phyloP scores from a whole-genome alignment of 306 rosid genomes.

The Pachyrhizus erosus region DNA sequence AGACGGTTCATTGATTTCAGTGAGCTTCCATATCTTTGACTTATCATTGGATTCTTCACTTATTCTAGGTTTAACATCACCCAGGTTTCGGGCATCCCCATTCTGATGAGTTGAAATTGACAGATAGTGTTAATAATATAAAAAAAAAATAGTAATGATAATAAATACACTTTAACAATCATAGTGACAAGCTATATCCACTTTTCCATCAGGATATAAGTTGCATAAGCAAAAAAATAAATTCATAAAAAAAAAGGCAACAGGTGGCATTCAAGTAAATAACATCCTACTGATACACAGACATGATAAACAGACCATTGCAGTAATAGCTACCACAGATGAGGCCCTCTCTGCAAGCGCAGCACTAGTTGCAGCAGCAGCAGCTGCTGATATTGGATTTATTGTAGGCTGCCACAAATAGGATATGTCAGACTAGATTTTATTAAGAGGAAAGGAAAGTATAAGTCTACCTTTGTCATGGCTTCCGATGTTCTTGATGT shows the following conservation, averaged over 20 bases:
- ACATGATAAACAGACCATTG: slow-evolving; percentile 72
- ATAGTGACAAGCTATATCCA: not conserved
- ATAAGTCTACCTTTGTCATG: slow-evolving; percentile 72
- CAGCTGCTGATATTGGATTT: slow-evolving; percentile 76
- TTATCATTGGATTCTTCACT: slow-evolving; percentile 93
- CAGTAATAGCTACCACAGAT: slow-evolving; percentile 72
- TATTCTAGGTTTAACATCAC: slow-evolving; percentile 94
- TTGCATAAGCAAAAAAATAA: slow-evolving; percentile 18
- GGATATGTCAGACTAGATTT: slow-evolving; percentile 27
- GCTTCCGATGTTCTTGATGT: slow-evolving; percentile 82
- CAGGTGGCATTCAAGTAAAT: slow-evolving; percentile 1
- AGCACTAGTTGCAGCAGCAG: slow-evolving; percentile 65
- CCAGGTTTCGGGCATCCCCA: slow-evolving; percentile 86
- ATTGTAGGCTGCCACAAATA: slow-evolving; percentile 71
- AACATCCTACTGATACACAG: slow-evolving; percentile 22
- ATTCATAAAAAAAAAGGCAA: not conserved
- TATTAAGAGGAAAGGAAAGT: not conserved
- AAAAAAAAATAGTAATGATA: slow-evolving; percentile 6
- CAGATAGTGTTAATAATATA: not conserved
- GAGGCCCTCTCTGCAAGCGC: slow-evolving; percentile 80
- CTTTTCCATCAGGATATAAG: not conserved
- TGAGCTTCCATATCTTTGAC: slow-evolving; percentile 97
- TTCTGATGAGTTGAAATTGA: slow-evolving; percentile 61
- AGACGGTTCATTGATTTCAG: slow-evolving; percentile 86
- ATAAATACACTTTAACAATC: slow-evolving; percentile 18